Evolutionary conservation across 495 filamentous ascomycete genomes (phyloP).

Genomic region (Talaromyces liani): DNA sequence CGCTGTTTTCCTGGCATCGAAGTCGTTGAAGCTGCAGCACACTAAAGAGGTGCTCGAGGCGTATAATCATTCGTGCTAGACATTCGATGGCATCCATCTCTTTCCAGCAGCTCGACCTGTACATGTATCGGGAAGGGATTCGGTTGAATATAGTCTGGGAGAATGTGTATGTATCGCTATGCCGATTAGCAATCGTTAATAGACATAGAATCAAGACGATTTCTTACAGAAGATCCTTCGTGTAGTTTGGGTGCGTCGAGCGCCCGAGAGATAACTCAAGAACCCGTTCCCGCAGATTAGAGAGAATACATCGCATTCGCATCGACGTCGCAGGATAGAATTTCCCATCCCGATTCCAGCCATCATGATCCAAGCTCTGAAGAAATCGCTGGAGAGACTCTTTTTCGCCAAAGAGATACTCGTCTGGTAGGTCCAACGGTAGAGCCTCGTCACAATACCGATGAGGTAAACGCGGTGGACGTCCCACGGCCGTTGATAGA

Average conservation of each 20-base stretch:
- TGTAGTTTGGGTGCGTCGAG: background rate
- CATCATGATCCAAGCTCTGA: conserved; percentile 30
- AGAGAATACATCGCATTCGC: conserved; percentile 34
- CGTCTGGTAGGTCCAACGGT: conserved; percentile 46
- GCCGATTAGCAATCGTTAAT: background rate
- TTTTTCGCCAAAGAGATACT: conserved; percentile 34
- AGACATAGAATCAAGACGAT: background rate
- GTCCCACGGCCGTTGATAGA: background rate
- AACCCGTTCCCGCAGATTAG: conserved; percentile 43
- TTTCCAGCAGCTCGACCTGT: background rate
- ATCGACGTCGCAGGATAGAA: conserved; percentile 22
- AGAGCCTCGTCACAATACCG: conserved; percentile 45
- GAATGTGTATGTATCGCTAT: background rate
- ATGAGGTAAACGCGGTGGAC: conserved; percentile 43
- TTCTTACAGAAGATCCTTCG: background rate
- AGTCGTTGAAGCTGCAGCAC: conserved; percentile 45
- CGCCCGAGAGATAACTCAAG: conserved; percentile 40
- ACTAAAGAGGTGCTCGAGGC: conserved; percentile 35
- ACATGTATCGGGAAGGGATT: background rate
- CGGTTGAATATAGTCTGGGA: background rate
- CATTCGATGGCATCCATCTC: background rate
- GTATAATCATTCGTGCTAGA: conserved; percentile 11
- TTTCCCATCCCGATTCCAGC: conserved; percentile 42
- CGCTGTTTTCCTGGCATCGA: conserved; percentile 29
- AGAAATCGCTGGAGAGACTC: conserved; percentile 24